Conservation (phyloP, 352 stramenopile species). For the Pythium monospermum region DNA sequence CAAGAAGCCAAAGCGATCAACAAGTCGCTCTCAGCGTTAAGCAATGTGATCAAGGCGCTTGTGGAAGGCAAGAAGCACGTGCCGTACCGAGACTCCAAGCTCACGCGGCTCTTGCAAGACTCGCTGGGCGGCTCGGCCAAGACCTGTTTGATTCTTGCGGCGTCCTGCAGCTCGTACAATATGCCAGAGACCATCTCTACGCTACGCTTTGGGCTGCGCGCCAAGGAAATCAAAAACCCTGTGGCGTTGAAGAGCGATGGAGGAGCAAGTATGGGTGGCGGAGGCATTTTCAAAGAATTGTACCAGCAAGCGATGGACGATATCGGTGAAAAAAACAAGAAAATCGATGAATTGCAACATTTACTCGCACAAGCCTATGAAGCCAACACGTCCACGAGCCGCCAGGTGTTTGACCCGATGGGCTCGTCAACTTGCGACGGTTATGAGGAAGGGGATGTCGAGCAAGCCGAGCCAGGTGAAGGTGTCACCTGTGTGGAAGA, state of each 20-base stretch:
- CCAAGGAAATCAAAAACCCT: conserved; percentile 82
- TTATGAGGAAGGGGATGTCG: background rate
- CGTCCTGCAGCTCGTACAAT: conserved; percentile 60
- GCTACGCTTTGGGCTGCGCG: conserved; percentile 65
- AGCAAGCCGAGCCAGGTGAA: background rate
- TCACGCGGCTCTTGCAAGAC: conserved; percentile 84
- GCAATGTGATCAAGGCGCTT: conserved; percentile 88
- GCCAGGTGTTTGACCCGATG: no score
- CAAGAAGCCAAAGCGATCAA: conserved; percentile 90
- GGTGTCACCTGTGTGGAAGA: background rate
- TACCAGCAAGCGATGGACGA: conserved; percentile 67
- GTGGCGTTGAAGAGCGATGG: conserved; percentile 36
- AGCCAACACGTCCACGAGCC: conserved; percentile 15
- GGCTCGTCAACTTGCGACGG: no score
- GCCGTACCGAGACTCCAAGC: conserved; percentile 87
- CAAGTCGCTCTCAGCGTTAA: conserved; percentile 85
- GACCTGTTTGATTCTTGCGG: conserved; percentile 68
- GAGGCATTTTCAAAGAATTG: conserved; percentile 55
- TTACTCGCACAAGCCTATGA: conserved; percentile 38
- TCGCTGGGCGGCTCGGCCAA: conserved; percentile 75
- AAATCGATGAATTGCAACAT: conserved; percentile 57
- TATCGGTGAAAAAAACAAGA: conserved; percentile 62
- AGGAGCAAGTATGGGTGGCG: conserved; percentile 13
- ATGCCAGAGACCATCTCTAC: conserved; percentile 70
- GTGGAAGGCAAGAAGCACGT: conserved; percentile 88